These are phyloP conservation scores for Huntiella omanensis DNA, from an alignment of 2,329 filamentous ascomycete species.

Conservation along the genomic window DNA sequence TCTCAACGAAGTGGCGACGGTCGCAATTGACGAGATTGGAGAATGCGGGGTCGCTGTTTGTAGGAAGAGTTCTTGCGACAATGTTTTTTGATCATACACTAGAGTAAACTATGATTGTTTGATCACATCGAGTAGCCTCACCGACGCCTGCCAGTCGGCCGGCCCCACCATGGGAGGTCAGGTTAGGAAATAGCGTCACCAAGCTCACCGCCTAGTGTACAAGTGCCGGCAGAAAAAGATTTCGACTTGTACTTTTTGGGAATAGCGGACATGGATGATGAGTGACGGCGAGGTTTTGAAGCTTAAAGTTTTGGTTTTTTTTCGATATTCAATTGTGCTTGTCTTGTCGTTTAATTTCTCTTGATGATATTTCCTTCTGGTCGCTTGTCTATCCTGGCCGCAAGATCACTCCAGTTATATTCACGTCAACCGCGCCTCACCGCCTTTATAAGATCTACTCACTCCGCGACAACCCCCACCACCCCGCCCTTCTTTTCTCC, in stretches of 20 bases:
- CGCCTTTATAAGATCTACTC: neutral
- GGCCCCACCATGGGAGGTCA: slow-evolving; percentile 6
- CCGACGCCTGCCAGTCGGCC: neutral
- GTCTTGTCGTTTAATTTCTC: no score
- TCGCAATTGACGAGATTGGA: slow-evolving; percentile 1
- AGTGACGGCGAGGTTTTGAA: no score
- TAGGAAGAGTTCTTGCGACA: no score
- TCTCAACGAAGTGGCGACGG: neutral
- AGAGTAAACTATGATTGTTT: no score
- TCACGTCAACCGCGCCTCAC: neutral
- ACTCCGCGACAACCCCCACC: neutral
- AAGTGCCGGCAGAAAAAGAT: slow-evolving; percentile 10
- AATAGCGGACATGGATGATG: no score
- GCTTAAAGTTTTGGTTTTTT: neutral
- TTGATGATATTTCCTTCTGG: neutral
- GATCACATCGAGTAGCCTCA: no score
- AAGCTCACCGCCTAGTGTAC: slow-evolving; percentile 7
- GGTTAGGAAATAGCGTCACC: neutral
- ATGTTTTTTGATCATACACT: no score
- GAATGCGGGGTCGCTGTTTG: neutral
- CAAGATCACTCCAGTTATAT: neutral
- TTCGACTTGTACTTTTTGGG: neutral
- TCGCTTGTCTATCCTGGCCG: neutral
- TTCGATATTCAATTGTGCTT: neutral
- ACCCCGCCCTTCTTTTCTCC: slow-evolving; percentile 1